Conservation (phyloP, 768 basidiomycete species). For the Phanerodontia chrysosporium region DNA sequence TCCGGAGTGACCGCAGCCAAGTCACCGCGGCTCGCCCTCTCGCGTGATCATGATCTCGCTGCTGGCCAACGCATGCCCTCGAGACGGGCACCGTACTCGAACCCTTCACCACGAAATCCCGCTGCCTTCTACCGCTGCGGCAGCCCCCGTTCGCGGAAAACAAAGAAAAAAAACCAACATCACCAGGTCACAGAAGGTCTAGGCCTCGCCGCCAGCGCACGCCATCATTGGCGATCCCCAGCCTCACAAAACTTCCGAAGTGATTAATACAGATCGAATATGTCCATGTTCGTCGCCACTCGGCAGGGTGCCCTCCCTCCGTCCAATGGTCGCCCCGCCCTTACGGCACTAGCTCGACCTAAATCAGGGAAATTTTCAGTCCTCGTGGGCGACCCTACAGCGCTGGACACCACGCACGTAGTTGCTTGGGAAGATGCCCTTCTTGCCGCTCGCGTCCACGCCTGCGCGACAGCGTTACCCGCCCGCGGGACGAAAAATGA, state of each 20-base stretch:
- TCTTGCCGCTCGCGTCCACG: constrained; percentile 51
- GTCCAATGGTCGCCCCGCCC: constrained; percentile 1
- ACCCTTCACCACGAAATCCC: too few species aligned
- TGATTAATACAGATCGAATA: constrained; percentile 2
- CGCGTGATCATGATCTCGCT: too few species aligned
- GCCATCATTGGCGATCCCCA: neutral
- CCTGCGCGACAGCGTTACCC: constrained; percentile 35
- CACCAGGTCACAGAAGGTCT: neutral
- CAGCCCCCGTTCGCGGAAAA: too few species aligned
- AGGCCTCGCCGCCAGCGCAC: neutral
- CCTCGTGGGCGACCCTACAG: constrained; percentile 8
- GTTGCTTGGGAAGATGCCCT: constrained; percentile 85
- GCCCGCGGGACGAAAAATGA: neutral
- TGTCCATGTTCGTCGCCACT: neutral
- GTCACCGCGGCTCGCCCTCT: neutral
- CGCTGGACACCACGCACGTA: constrained; percentile 54
- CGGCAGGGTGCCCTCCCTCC: neutral
- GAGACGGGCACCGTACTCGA: too few species aligned
- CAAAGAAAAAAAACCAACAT: too few species aligned
- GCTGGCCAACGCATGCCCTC: too few species aligned
- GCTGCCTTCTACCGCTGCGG: too few species aligned
- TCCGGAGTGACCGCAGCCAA: neutral
- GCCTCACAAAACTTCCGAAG: neutral
- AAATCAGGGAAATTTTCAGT: constrained; percentile 10
- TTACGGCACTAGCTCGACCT: constrained; percentile 44